Evolutionary conservation across 768 basidiomycete species (phyloP), one percentile per base, ranked within the genome.

Genomic region (Hericium rajendrae): DNA sequence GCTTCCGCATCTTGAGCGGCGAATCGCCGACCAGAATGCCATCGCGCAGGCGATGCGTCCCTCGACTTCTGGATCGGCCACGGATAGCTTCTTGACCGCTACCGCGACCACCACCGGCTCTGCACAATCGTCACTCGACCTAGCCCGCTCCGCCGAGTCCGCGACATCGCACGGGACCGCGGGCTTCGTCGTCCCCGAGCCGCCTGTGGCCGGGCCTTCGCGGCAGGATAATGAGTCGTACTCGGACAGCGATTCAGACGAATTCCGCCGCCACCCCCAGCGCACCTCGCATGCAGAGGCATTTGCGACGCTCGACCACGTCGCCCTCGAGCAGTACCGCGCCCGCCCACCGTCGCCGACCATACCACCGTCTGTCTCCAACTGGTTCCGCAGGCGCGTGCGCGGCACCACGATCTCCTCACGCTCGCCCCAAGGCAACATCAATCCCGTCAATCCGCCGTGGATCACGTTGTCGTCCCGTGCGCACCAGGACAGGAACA

Each of bases 391-490:
- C 24, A 59, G 54, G 49, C 57, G 55, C 8, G 56, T 60, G n/a
- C 51, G 58, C 16, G 51, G 64, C 1, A 18, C 62, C 1, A 57
- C 59, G 32, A 22, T 58, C 1, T 39, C 66, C 1, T 39, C 66
- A 13, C 59, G 62, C 16, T 53, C 65, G 6, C 54, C 59, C 28
- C 58, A 63, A 1, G 60, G 67, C 20, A 67, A 66, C 49, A 60
- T 74, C 6, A 77, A 69, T 9, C 55, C 60, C 40, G 51, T 55
- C 59, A 69, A 67, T 9, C 79, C 78, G 15, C 78, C 79, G 6
- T 92, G 89, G 90, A 70, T 90, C 54, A 76, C 76, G 39, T 76
- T 86, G 57, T 78, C 82, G 8, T 78, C 83, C 2, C 79, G 86
- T 48, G 76, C 77, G 48, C 79, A 81, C 66, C 80, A 83, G 57